Base-by-base conservation (phyloP, 1,284 basidiomycete species). In the Austropuccinia psidii region DNA sequence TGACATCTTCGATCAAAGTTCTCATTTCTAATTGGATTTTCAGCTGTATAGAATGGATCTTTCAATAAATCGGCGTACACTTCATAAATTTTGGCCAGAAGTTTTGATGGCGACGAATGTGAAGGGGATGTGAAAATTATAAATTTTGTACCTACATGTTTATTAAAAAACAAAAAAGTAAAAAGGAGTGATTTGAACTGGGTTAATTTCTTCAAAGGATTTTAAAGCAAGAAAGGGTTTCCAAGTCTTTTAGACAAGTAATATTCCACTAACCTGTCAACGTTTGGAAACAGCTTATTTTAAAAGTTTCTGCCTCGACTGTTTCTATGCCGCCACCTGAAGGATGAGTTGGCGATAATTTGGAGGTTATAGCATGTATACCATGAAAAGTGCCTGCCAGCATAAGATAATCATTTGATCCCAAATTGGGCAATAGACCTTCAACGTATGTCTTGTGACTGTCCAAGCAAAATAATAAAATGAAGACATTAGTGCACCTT, bases 11-110 rank as follows among this genome's bases (percentile, higher is more conserved):
- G 83, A 79, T 98, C 95, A 79, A 98, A 98, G 9, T 86, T 87
- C 77, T 93, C 90, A 65, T 86, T 90, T 61, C 95, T 88, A 77
- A 98, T 95, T 0, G 96, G 96, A 95, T 98, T 98, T 82, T 98
- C 96, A 31, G 90, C 90, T 3, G 93, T 96, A 81, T 98, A 93
- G 83, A 98, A 99, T 0, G 96, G 96, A 80, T 98, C 98, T 85
- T 98, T 98, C 93, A 97, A 96, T 68, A 96, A 93, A 73, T 94
- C 91, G 39, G 89, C 87, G 31, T 82, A 82, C 1, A 80, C 78
- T 50, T 78, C 77, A 75, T 80, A 80, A 19, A 78, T 76, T 8
- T 75, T 73, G 11, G 74, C 65, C 11, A 83, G 76, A 29, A 81
- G 77, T 2, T 76, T 75, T 0, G 77, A 76, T 19, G 84, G 75